phyloP scores from a whole-genome alignment of 257 asterid genomes.

The Capsicum chinense region DNA sequence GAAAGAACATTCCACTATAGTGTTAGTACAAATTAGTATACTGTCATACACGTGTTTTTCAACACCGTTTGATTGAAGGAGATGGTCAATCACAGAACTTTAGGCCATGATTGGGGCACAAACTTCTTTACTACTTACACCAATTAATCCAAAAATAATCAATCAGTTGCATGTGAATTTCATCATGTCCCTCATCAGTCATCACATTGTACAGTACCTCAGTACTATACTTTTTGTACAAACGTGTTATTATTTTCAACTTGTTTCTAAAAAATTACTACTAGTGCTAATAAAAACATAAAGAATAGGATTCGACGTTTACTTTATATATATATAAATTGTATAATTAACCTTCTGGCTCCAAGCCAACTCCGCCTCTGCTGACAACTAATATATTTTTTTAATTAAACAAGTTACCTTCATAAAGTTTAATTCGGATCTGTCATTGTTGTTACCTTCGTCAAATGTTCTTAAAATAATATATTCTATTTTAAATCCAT shows the following conservation, averaged over 20 bases:
- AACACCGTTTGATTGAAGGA: constrained; percentile 17
- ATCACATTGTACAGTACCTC: constrained; percentile 15
- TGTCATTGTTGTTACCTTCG: too few relatives aligned
- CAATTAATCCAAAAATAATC: constrained; percentile 7
- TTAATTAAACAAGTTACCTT: too few relatives aligned
- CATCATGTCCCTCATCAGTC: background rate
- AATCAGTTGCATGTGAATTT: constrained; percentile 10
- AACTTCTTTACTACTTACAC: background rate
- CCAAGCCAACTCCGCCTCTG: too few relatives aligned
- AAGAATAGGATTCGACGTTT: too few relatives aligned
- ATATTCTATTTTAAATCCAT: too few relatives aligned
- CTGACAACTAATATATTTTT: too few relatives aligned
- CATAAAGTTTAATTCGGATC: too few relatives aligned
- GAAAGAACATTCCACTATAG: constrained; percentile 21
- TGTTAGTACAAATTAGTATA: background rate
- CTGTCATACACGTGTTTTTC: constrained; percentile 19
- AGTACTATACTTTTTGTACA: constrained; percentile 1
- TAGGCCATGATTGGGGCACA: background rate
- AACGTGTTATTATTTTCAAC: constrained; percentile 13
- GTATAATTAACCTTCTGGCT: too few relatives aligned
- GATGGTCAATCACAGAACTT: background rate
- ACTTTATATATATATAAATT: too few relatives aligned
- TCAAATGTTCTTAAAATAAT: too few relatives aligned
- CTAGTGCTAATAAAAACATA: too few relatives aligned
- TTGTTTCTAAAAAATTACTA: background rate